Evolutionary conservation across 2,329 filamentous ascomycete genomes (phyloP), one percentile per base, ranked within the genome.

Genomic region (Curvularia verruculosa): DNA sequence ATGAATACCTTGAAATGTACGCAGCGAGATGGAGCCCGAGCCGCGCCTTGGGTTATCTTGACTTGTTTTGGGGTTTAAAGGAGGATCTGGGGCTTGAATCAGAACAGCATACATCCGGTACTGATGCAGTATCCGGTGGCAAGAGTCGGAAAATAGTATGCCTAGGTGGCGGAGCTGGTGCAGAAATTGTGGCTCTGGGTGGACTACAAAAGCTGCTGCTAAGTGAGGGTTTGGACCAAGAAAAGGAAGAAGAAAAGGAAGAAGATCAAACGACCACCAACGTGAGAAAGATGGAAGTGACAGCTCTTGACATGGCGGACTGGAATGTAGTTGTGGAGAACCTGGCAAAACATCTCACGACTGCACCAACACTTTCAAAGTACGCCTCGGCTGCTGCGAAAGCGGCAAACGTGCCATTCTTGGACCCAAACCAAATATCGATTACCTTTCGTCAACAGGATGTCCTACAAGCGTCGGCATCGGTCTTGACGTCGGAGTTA

Each of bases 1-100:
- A 86, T 53, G 86, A 89, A 43, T 85, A 89, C 66, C 83, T 97
- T 18, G 86, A 89, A 59, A 90, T 89, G 9, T 99, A 99, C 79
- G 91, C 92, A 8, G 85, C 91, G 52, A 82, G 95, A 67, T 99
- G 94, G 93, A 96, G 92, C 76, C 91, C 94, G 1, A 89, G 90
- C 50, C 83, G 95, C 51, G 90, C 92, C 0, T 79, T 98, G 50
- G 91, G 89, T 61, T 98, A 98, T 77, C 81, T 86, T n/a, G 80
- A 83, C n/a, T 72, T 88, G 15, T 81, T 88, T 23, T 71, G 67
- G 59, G 60, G 77, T 69, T 52, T 79, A 63, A 65, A 65, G 40
- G 64, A 72, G 8, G 59, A 69, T 47, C 10, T 59, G 5, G 52
- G 52, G 31, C 23, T 52, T 19, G 46, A 43, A 7, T 26, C 50